Conservation (phyloP, 78 protist genomes). For the Dictyostelium intermedium region DNA sequence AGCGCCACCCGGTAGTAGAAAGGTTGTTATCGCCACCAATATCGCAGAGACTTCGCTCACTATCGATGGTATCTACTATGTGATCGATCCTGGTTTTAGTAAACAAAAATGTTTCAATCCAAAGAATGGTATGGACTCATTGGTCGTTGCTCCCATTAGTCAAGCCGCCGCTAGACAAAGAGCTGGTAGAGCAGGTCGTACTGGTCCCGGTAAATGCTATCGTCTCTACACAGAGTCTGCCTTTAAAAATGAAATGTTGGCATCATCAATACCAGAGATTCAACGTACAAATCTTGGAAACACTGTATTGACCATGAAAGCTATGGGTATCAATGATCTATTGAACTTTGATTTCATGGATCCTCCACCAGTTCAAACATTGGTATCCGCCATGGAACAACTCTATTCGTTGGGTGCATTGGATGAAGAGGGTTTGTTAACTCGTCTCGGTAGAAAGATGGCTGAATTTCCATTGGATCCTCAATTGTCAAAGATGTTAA, state of each 20-base stretch:
- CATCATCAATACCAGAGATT: conserved; percentile 97
- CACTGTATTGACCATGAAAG: conserved; percentile 94
- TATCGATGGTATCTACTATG: conserved; percentile 90
- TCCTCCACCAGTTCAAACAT: conserved; percentile 96
- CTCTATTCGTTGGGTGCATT: conserved; percentile 96
- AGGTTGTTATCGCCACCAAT: conserved; percentile 93
- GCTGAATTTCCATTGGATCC: conserved; percentile 99
- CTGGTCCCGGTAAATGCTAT: conserved; percentile 99
- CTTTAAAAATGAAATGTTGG: conserved; percentile 96
- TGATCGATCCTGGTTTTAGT: conserved; percentile 92
- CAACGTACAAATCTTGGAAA: conserved; percentile 99
- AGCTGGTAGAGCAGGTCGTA: conserved; percentile 98
- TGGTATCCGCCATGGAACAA: conserved; percentile 91
- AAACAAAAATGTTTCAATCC: conserved; percentile 97
- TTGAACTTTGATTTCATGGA: conserved; percentile 99
- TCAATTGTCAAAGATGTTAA: conserved; percentile 94
- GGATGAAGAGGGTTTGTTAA: conserved; percentile 98
- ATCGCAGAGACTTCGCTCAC: conserved; percentile 95
- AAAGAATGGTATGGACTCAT: conserved; percentile 97
- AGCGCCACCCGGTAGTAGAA: conserved; percentile 92
- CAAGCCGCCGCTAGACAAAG: conserved; percentile 97
- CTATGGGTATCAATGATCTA: conserved; percentile 91
- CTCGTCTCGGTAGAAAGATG: conserved; percentile 97
- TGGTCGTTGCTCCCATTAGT: conserved; percentile 96
- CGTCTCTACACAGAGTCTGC: conserved; percentile 99